phyloP scores from a whole-genome alignment of 2,329 filamentous ascomycete species.

The Daldinia eschscholtzii region DNA sequence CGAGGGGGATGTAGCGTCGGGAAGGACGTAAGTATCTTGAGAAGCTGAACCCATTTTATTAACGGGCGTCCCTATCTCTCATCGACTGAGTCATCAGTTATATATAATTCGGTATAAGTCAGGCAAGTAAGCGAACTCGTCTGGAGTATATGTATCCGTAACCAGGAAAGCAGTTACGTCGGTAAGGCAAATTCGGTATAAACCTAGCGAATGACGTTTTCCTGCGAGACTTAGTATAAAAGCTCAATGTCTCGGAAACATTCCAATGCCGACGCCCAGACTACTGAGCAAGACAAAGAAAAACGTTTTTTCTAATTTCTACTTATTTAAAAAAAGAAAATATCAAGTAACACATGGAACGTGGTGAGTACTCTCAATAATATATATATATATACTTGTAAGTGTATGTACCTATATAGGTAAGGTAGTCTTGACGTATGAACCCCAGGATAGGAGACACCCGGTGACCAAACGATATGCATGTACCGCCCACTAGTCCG shows the following conservation, averaged over 20 bases:
- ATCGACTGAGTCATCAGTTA: too few species aligned
- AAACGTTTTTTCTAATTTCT: background rate
- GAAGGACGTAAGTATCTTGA: conserved; percentile 47
- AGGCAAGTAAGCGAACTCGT: background rate
- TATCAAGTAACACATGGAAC: background rate
- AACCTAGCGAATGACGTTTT: conserved; percentile 4
- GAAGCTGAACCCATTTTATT: conserved; percentile 53
- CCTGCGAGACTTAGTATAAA: conserved; percentile 33
- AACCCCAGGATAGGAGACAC: conserved; percentile 21
- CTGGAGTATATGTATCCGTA: background rate
- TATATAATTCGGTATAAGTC: background rate
- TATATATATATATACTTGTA: background rate
- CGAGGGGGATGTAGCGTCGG: conserved; percentile 52
- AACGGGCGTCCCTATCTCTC: background rate
- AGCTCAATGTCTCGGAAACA: conserved; percentile 18
- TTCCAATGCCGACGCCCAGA: conserved; percentile 13
- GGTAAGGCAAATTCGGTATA: conserved; percentile 1
- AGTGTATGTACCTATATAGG: too few species aligned
- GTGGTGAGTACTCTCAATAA: conserved; percentile 6
- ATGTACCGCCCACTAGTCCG: conserved; percentile 26
- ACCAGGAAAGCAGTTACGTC: background rate
- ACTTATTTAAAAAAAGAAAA: background rate
- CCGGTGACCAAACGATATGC: conserved; percentile 35
- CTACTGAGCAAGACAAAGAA: conserved; percentile 14
- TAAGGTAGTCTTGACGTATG: conserved; percentile 25